Base-by-base conservation (phyloP, 352 stramenopile genomes). In the Phytophthora tentaculata region DNA sequence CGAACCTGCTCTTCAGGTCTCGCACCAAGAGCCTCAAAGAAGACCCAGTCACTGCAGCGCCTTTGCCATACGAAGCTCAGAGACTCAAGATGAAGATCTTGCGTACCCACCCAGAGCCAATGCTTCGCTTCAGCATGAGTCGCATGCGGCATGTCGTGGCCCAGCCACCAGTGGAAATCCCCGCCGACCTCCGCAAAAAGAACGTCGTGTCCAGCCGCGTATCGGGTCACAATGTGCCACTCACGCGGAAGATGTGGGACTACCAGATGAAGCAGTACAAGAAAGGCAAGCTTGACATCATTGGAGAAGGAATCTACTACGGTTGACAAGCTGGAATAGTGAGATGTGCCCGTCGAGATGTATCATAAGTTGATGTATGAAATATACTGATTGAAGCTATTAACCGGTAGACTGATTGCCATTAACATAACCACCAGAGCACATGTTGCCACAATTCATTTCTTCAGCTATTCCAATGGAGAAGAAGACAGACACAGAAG, bases 231-330 rank as follows among this genome's bases (percentile, higher is more conserved):
- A 88, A 71, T 44, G 79, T 90, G 52, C 79, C 82, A 39, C 77
- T 84, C 65, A 87, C 79, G 22, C 80, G 79, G 53, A 61, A 75
- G 56, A 90, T 90, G 81, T 90, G 77, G 77, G 75, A 86, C 63
- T 86, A 88, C 65, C 63, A 68, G 58, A 89, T 86, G 73, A 79
- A 67, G 56, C 20, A 62, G 49, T 63, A 73, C 54, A 70, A 74
- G 55, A 73, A 72, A 50, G 56, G 61, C 44, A 76, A 69, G 53
- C 67, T 83, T 61, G 73, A 84, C 61, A 69, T 84, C 67, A 78
- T 84, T 60, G 73, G 76, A 68, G 76, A 84, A 55, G 75, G 73
- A 41, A 73, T 79, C 55, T 55, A 78, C 44, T 77, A 74, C 65
- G 64, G 67, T 19, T 77, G 65, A 77, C 57, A 45, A 5, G 45